These are phyloP conservation scores for Silene latifolia DNA, from an alignment of 148 eudicot genomes.

Conservation along the genomic window DNA sequence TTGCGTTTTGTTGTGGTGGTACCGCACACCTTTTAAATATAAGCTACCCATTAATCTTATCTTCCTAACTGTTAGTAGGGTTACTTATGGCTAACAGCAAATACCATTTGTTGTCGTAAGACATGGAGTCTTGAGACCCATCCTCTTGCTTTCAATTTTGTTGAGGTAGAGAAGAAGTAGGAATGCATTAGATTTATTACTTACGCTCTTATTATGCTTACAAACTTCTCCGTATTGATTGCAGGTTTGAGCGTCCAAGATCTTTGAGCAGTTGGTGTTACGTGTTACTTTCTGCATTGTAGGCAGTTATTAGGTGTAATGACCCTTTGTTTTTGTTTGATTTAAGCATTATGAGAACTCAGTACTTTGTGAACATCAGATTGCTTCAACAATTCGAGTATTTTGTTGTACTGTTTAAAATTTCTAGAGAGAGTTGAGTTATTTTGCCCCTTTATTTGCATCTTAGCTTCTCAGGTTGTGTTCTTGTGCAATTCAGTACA, in stretches of 20 bases:
- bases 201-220: background rate
- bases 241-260: conserved; percentile 36
- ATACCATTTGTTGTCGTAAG: too few species aligned
- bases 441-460: background rate
- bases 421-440: background rate
- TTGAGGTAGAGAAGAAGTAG: background rate
- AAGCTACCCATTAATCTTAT: too few species aligned
- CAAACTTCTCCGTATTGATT: background rate
- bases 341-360: background rate
- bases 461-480: too few species aligned
- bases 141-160: too few species aligned
- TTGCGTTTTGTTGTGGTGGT: too few species aligned
- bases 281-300: conserved; percentile 18
- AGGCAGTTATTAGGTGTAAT: conserved; percentile 25
- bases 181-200: too few species aligned
- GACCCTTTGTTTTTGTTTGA: conserved; percentile 15
- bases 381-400: conserved; percentile 7
- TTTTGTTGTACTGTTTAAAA: conserved; percentile 3
- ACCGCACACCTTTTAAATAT: too few species aligned
- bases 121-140: too few species aligned
- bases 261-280: conserved; percentile 17
- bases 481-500: background rate
- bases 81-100: too few species aligned
- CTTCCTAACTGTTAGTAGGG: too few species aligned
- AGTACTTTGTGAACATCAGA: conserved; percentile 8